phyloP scores from a whole-genome alignment of 2,329 filamentous ascomycete genomes.

The Calonectria leucothoes region DNA sequence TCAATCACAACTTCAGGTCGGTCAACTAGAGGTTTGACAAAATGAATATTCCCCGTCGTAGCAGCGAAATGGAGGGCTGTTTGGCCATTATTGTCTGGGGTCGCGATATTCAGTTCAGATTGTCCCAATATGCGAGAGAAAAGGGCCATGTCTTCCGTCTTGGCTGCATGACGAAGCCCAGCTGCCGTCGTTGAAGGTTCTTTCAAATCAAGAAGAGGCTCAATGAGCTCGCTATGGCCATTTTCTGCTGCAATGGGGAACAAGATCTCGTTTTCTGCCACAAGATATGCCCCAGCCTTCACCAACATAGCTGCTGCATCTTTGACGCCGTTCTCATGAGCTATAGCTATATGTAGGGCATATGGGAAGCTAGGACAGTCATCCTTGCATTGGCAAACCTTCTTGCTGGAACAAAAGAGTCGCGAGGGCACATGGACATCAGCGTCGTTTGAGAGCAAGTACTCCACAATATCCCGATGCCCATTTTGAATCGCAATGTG shows the following conservation, averaged over 20 bases:
- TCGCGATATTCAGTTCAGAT: constrained; percentile 10
- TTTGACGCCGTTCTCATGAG: neutral
- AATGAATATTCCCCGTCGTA: neutral
- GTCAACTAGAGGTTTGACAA: constrained; percentile 8
- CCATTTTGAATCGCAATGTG: constrained; percentile 22
- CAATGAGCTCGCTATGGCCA: neutral
- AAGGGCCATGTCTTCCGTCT: neutral
- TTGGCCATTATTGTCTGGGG: neutral
- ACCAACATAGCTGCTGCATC: constrained; percentile 19
- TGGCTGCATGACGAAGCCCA: constrained; percentile 7
- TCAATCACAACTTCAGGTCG: constrained; percentile 3
- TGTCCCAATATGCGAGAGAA: constrained; percentile 14
- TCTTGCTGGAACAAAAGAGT: constrained; percentile 6
- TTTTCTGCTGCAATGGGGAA: constrained; percentile 9
- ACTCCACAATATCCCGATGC: constrained; percentile 24
- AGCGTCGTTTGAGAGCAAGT: constrained; percentile 17
- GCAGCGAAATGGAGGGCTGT: constrained; percentile 14
- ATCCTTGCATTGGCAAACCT: neutral
- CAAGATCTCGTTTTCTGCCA: neutral
- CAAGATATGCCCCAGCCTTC: constrained; percentile 20
- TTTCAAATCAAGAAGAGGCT: constrained; percentile 9
- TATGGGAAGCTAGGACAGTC: neutral
- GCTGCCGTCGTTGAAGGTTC: neutral
- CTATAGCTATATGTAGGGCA: constrained; percentile 20
- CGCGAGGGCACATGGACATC: constrained; percentile 10